Base-by-base conservation (phyloP, 768 basidiomycete genomes). In the Hirschioporus abietinus region DNA sequence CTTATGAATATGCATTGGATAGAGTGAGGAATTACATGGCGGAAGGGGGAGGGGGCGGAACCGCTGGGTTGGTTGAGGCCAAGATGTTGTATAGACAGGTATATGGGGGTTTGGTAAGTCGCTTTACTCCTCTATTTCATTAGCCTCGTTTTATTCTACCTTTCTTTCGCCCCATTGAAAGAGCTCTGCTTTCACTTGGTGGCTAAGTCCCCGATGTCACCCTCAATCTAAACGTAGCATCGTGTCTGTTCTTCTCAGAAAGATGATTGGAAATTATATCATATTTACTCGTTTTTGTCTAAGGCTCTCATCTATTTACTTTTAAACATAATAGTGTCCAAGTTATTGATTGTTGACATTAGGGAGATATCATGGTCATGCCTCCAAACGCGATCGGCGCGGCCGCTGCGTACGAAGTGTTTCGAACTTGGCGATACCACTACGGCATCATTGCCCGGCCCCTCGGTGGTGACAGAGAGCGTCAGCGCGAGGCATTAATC, bases 341-440 rank as follows among this genome's bases (percentile, higher is more conserved):
- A n/a, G 30, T 65, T 60, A 63, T 30, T 65, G 65, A 26, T 63
- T 24, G 36, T 60, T 12, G 15, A 34, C 63, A 25, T n/a, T 68
- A 89, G 87, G 81, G 83, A 52, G 84, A 85, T 66, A 74, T 88
- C n/a, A 76, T 74, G 64, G 74, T 76, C 58, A 78, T 91, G 76
- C 74, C 79, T 6, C 87, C 90, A 0, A 71, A 76, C 20, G 88
- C 91, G 66, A 82, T 93, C 20, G 91, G 91, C 0, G 84, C 88
- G 69, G 91, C 91, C 3, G 90, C 90, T 10, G 90, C 88, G 2
- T 92, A 90, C 72, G 90, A 92, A 74, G 89, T 90, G 0, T 87
- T 88, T 74, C 82, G 89, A 18, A 82, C 83, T 26, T 88, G 88
- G 86, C 84, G 84, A 86, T 70, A 85, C 87, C 69, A 82, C 75